These are phyloP conservation scores for Lactifluus volemus DNA, from an alignment of 768 basidiomycete genomes.

Conservation along the genomic window DNA sequence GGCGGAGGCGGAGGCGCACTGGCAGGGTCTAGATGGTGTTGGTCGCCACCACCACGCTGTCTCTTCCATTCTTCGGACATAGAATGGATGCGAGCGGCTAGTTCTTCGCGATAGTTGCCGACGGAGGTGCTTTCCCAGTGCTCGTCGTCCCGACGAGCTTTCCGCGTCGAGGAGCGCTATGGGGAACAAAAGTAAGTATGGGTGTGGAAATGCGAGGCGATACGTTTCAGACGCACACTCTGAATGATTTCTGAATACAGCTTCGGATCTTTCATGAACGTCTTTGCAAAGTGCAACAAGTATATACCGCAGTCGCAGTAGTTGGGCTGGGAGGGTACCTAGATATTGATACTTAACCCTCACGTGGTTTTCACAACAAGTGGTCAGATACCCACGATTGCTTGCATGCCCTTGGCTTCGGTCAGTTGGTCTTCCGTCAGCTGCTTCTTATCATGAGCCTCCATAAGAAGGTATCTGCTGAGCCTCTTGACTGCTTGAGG, in stretches of 20 bases:
- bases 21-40: background rate
- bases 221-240: constrained; percentile 22
- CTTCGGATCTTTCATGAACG: constrained; percentile 59
- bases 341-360: background rate
- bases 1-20: no score
- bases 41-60: constrained; percentile 6
- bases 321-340: constrained; percentile 89
- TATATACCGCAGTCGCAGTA: constrained; percentile 91
- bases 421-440: constrained; percentile 24
- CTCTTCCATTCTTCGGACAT: constrained; percentile 19
- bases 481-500: constrained; percentile 54
- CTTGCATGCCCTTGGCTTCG: constrained; percentile 40
- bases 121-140: constrained; percentile 15
- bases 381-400: constrained; percentile 34
- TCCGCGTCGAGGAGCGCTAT: constrained; percentile 3
- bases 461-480: constrained; percentile 55
- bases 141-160: constrained; percentile 5
- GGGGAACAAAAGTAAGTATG: background rate
- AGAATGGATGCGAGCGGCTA: constrained; percentile 3
- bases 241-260: constrained; percentile 43
- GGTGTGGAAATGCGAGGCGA: background rate
- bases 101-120: constrained; percentile 7
- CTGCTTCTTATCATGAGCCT: constrained; percentile 63
- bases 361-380: background rate
- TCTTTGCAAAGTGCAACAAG: constrained; percentile 76